A percentile compares a stretch with the other conserved stretches of the same genome.
phyloP scores from a whole-genome alignment of 345 rosid species.

The Hirschfeldia incana region DNA sequence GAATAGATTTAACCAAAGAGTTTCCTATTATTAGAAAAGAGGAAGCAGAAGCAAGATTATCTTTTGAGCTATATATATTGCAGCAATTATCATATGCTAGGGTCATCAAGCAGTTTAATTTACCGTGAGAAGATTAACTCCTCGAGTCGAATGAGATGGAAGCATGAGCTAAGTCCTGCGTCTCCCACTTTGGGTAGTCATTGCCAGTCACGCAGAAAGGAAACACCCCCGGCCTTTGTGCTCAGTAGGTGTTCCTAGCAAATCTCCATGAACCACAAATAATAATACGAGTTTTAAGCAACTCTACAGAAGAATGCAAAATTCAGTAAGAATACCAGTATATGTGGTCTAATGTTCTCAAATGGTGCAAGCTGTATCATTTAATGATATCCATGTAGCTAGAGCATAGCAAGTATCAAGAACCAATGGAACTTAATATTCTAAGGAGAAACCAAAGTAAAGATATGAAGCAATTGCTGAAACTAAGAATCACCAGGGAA shows the following conservation, averaged over 20 bases:
- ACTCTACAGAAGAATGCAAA: not conserved
- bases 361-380: not conserved
- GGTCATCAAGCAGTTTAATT: constrained; percentile 9
- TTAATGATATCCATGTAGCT: not conserved
- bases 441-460: constrained; percentile 28
- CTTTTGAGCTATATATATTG: not conserved
- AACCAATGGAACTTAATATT: not conserved
- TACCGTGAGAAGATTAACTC: too few species aligned
- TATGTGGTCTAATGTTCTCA: not conserved
- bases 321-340: not conserved
- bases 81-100: not conserved
- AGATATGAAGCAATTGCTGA: constrained; percentile 93
- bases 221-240: constrained; percentile 53
- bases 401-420: constrained; percentile 2
- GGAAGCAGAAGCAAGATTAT: not conserved
- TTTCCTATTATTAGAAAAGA: not conserved
- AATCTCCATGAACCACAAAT: constrained; percentile 40
- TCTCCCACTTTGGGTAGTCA: too few species aligned
- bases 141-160: constrained; percentile 39
- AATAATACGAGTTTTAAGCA: not conserved
- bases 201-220: too few species aligned
- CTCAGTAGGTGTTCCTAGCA: constrained; percentile 90
- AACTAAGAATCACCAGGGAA: constrained; percentile 95
- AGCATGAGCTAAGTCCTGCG: constrained; percentile 64
- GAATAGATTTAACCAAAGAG: not conserved